Base-by-base conservation (phyloP, 306 rosid genomes). In the Prunus davidiana region DNA sequence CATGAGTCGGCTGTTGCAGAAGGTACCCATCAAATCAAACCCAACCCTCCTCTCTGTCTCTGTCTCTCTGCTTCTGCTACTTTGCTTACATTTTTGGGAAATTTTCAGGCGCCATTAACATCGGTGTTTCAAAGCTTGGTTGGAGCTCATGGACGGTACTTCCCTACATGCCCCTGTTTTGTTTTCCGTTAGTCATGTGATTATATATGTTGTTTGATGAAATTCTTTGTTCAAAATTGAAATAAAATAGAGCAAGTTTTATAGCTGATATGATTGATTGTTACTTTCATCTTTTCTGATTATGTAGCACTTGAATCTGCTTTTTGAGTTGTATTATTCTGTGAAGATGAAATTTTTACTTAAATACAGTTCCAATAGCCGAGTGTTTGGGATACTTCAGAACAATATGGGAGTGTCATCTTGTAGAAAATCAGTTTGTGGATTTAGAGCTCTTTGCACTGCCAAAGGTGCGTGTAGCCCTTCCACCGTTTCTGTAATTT, bases 361-460 rank as follows among this genome's bases (percentile, higher is more conserved):
- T 68, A 67, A 60, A 62, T 79, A 71, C 90, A 84, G 91, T 78
- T 79, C 77, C 74, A 74, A 43, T 74, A 43, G 66, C 87, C 82
- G 45, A 76, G 78, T 84, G 57, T 67, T 73, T 80, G 82, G 78
- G 85, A 83, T 82, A 69, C 80, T 79, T 83, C 66, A 72, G 77
- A 76, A 78, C 73, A 82, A 79, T 68, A 75, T 83, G 75, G 71
- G 83, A 62, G 67, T 89, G 72, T 82, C 88, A 76, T 72, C 89
- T 58, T 75, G 73, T 82, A 87, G 85, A 82, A 87, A 78, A 54
- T 50, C 89, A 62, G 70, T 83, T 80, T 80, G 64, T 70, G 81
- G 85, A 71, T 87, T 84, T 86, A 87, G 84, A 75, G 84, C 88
- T 16, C 88, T 82, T 89, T 87, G 91, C 79, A 83, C 88, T 25